phyloP scores from a whole-genome alignment of 2,329 filamentous ascomycete genomes.

The Aspergillus sp. region DNA sequence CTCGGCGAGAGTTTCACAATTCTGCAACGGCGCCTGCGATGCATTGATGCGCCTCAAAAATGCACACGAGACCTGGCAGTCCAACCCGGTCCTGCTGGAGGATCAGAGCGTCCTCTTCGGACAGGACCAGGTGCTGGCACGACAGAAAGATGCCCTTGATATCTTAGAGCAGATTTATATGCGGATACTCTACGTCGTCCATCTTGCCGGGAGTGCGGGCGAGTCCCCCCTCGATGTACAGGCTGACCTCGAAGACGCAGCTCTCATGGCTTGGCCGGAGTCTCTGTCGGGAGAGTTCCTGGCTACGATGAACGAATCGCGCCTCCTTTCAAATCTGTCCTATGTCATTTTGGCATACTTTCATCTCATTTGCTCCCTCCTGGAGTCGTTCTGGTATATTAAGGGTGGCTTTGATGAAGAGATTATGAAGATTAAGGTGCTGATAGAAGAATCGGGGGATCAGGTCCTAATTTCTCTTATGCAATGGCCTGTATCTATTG shows the following conservation, averaged over 20 bases:
- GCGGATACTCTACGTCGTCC: slow-evolving; percentile 16
- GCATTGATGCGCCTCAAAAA: background rate
- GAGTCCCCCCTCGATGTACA: slow-evolving; percentile 12
- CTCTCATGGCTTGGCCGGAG: slow-evolving; percentile 15
- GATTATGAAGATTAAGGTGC: slow-evolving; percentile 3
- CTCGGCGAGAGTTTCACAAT: background rate
- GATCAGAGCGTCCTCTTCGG: background rate
- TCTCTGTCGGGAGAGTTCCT: slow-evolving; percentile 14
- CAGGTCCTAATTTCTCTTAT: background rate
- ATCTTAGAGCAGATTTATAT: slow-evolving; percentile 9
- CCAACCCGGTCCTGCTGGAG: no score
- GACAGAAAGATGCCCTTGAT: background rate
- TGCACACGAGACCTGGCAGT: background rate
- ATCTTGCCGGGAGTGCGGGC: slow-evolving; percentile 6
- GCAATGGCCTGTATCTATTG: slow-evolving; percentile 8
- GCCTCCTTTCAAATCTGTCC: background rate
- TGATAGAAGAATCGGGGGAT: background rate
- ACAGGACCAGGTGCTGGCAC: background rate
- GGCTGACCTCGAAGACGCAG: slow-evolving; percentile 18
- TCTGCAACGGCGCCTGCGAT: background rate
- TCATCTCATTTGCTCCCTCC: slow-evolving; percentile 9
- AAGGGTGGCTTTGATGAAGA: background rate
- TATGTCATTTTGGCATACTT: slow-evolving; percentile 19
- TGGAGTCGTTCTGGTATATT: slow-evolving; percentile 8
- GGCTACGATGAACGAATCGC: slow-evolving; percentile 2